Conservation (phyloP, 2,329 filamentous ascomycete species). For the Verticillium albo-atrum region DNA sequence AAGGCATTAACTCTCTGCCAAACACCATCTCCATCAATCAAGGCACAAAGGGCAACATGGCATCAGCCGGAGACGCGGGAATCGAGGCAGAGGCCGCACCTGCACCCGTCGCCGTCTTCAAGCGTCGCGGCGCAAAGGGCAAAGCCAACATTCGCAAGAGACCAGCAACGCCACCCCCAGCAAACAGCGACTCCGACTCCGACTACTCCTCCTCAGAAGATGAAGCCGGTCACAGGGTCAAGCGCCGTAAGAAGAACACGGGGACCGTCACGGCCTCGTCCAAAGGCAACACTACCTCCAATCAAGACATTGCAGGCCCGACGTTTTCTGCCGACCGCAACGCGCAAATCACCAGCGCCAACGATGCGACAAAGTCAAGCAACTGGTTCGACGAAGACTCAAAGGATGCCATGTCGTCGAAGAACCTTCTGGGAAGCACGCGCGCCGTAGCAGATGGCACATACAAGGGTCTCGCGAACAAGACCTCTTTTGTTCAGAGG, state of each 20-base stretch:
- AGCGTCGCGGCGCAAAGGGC: slow-evolving; percentile 74
- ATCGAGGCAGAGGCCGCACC: slow-evolving; percentile 2
- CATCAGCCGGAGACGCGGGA: background rate
- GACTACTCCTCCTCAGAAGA: slow-evolving; percentile 72
- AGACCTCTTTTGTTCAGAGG: slow-evolving; percentile 71
- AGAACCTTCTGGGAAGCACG: slow-evolving; percentile 57
- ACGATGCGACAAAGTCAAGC: slow-evolving; percentile 84
- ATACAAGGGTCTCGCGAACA: slow-evolving; percentile 72
- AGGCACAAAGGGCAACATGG: background rate
- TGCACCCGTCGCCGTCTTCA: slow-evolving; percentile 67
- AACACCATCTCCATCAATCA: background rate
- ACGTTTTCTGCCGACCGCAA: slow-evolving; percentile 58
- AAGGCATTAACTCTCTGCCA: too few species aligned
- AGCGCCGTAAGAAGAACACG: slow-evolving; percentile 68
- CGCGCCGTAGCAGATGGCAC: slow-evolving; percentile 55
- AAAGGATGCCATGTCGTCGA: slow-evolving; percentile 36
- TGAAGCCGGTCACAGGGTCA: slow-evolving; percentile 70
- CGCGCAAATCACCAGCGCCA: slow-evolving; percentile 59
- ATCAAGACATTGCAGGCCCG: slow-evolving; percentile 43
- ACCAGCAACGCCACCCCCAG: slow-evolving; percentile 70
- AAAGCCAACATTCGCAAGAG: slow-evolving; percentile 79
- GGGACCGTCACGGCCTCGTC: slow-evolving; percentile 63
- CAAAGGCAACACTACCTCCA: slow-evolving; percentile 33
- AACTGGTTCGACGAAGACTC: slow-evolving; percentile 85
- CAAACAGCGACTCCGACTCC: slow-evolving; percentile 54